Percentiles rank a stretch among this genome's conserved stretches.
Evolutionary conservation across 306 rosid species (phyloP).

Genomic region (Vachellia collinsii): DNA sequence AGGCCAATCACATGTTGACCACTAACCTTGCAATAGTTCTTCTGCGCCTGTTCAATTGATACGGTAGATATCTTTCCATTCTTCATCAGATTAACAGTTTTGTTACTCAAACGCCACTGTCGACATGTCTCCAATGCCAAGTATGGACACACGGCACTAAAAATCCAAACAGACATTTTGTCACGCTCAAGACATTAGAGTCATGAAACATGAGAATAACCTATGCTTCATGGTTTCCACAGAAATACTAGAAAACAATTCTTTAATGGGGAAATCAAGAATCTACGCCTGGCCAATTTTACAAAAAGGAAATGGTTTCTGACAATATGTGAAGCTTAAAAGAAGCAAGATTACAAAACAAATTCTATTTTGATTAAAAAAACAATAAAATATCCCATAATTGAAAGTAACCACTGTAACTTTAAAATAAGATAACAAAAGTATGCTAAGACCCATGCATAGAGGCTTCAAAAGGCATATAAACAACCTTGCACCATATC

Average conservation of each 20-base stretch:
- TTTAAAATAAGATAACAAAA: constrained; percentile 23
- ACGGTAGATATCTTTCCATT: constrained; percentile 99
- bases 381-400: not conserved
- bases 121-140: constrained; percentile 98
- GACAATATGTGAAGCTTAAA: constrained; percentile 15
- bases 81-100: constrained; percentile 93
- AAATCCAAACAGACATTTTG: constrained; percentile 36
- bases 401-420: constrained; percentile 6
- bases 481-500: constrained; percentile 98
- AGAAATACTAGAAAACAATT: not conserved
- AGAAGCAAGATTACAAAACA: constrained; percentile 19
- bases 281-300: not conserved
- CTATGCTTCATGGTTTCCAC: not conserved
- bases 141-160: constrained; percentile 93
- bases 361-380: not conserved
- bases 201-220: not conserved
- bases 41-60: constrained; percentile 98
- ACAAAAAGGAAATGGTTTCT: not conserved
- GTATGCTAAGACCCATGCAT: constrained; percentile 18
- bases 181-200: constrained; percentile 23
- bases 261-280: not conserved
- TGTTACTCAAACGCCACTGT: constrained; percentile 96
- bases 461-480: constrained; percentile 25
- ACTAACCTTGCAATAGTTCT: constrained; percentile 89
- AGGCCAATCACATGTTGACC: constrained; percentile 18